Percentiles rank a stretch among this genome's conserved stretches.
Evolutionary conservation across 108 stramenopile genomes (phyloP).

Genomic region (Cylindrotheca fusiformis): DNA sequence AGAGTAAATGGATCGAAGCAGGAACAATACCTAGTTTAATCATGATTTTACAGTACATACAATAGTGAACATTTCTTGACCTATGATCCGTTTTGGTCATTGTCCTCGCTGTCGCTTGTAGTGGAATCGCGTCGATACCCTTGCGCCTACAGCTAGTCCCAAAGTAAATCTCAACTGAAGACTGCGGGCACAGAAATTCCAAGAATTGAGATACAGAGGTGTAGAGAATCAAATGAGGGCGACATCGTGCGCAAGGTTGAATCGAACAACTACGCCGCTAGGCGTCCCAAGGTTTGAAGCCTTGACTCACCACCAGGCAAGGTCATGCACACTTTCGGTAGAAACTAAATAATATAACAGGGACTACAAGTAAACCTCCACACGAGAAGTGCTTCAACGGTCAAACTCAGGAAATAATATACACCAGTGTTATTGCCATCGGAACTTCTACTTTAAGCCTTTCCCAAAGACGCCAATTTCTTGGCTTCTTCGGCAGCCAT

Average conservation of each 20-base stretch:
- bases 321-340: conserved; percentile 52
- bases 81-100: too few relatives aligned
- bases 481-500: conserved; percentile 95
- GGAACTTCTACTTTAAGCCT: conserved; percentile 35
- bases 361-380: conserved; percentile 47
- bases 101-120: too few relatives aligned
- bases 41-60: too few relatives aligned
- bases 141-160: too few relatives aligned
- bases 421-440: conserved; percentile 6
- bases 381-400: conserved; percentile 43
- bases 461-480: conserved; percentile 88
- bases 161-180: too few relatives aligned
- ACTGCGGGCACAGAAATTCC: too few relatives aligned
- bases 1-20: too few relatives aligned
- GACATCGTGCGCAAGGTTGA: conserved; percentile 78
- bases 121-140: too few relatives aligned
- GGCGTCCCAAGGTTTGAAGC: conserved; percentile 86
- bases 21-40: too few relatives aligned
- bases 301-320: conserved; percentile 67
- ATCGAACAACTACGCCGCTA: conserved; percentile 89
- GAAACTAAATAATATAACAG: conserved; percentile 23
- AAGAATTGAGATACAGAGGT: too few relatives aligned
- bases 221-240: background rate
- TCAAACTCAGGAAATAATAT: conserved; percentile 26
- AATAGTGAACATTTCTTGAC: too few relatives aligned